Evolutionary conservation across 768 basidiomycete genomes (phyloP), one percentile per base, ranked within the genome.

Genomic region (Tricholoma sp.): DNA sequence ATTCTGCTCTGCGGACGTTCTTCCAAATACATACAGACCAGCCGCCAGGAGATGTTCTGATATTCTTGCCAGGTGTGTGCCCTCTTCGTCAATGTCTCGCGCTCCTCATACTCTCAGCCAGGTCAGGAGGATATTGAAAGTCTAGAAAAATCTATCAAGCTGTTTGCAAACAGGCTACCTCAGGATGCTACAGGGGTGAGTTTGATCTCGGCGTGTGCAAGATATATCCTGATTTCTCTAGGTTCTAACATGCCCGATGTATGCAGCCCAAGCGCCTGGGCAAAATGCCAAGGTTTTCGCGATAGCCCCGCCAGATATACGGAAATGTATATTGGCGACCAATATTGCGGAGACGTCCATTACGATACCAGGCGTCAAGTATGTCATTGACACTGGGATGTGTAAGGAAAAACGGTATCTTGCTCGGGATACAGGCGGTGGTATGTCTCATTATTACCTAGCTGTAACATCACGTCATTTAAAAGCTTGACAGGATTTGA

Each of bases 301-400:
- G 0, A 72, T 83, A 1, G 72, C 90, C 0, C 84, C 88, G 12
- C 66, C 81, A 1, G 80, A 84, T 52, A 83, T 81, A 1, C 83
- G 97, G 55, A 95, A 98, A 71, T 90, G 94, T 71, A 93, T 99
- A 59, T 77, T 99, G 37, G 89, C 97, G 1, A 99, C 97, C 15
- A 99, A 98, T 70, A 95, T 99, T 57, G 97, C 97, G 10, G 97
- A 99, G 71, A 98, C 97, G 0, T 92, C 90, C 11, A 93, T 99
- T 67, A 98, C 97, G 12, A 97, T 99, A 66, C 94, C 95, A 3
- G 94, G 94, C 0, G 86, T 99, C 55, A 88, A 84, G 64, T 98
- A 91, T 69, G 95, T 99, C 6, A 91, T 99, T 37, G 97, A 99
- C 71, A 89, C 93, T 0, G 97, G 97, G 1, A 89, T 94, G 69